phyloP scores from a whole-genome alignment of 805 yeast genomes.

The Teunomyces aglyptinius region DNA sequence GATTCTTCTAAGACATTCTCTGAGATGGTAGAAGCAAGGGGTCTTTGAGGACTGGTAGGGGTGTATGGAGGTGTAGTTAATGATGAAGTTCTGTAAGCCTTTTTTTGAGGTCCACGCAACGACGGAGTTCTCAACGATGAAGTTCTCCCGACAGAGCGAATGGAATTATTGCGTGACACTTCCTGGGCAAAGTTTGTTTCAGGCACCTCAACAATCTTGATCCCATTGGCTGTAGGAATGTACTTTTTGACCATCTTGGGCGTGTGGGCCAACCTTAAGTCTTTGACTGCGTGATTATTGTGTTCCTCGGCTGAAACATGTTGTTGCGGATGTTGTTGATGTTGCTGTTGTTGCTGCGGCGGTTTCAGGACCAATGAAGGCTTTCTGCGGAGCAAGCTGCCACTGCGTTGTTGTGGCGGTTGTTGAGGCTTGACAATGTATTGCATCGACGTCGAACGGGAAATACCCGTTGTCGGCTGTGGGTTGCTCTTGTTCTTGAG shows the following conservation, averaged over 20 bases:
- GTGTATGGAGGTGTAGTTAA: conserved; percentile 8
- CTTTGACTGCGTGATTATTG: conserved; percentile 35
- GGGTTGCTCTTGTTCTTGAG: conserved; percentile 18
- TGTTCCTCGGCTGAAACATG: conserved; percentile 3
- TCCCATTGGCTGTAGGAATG: conserved; percentile 72
- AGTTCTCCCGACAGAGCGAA: conserved; percentile 31
- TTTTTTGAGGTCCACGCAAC: not conserved
- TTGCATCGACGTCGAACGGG: conserved; percentile 13
- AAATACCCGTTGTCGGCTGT: conserved; percentile 3
- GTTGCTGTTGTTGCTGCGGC: not conserved
- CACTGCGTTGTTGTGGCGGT: not conserved
- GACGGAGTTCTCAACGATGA: conserved; percentile 11
- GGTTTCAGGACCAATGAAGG: not conserved
- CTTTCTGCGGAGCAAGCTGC: conserved; percentile 1
- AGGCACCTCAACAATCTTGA: conserved; percentile 69
- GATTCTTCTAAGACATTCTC: conserved; percentile 20
- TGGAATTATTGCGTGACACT: conserved; percentile 39
- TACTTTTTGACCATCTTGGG: conserved; percentile 59
- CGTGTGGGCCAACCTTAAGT: conserved; percentile 29
- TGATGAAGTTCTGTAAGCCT: conserved; percentile 16
- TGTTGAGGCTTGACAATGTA: conserved; percentile 12
- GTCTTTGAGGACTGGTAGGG: conserved; percentile 7
- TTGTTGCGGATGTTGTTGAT: not conserved
- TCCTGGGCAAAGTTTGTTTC: conserved; percentile 39
- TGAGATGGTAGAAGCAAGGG: conserved; percentile 13